A percentile compares a stretch with the other conserved stretches of the same genome.
These are phyloP conservation scores for Echites panduratus DNA, from an alignment of 257 asterid genomes.

Conservation along the genomic window DNA sequence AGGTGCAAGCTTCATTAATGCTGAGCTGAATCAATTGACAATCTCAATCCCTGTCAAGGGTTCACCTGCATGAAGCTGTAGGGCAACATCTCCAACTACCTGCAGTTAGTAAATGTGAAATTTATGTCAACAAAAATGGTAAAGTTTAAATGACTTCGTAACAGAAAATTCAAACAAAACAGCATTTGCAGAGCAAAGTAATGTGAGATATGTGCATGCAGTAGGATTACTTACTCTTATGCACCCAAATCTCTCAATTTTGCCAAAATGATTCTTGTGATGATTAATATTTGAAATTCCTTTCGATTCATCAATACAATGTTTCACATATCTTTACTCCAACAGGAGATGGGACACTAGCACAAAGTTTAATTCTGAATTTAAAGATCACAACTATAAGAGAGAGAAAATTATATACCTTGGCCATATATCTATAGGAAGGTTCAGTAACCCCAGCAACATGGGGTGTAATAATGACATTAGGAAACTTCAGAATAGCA, in stretches of 20 bases:
- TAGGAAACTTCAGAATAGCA: constrained; percentile 62
- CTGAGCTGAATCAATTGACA: constrained; percentile 46
- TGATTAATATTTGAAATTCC: no score
- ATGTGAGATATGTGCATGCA: neutral
- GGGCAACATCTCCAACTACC: constrained; percentile 86
- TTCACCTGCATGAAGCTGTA: constrained; percentile 55
- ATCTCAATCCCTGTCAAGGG: constrained; percentile 57
- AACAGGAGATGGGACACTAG: no score
- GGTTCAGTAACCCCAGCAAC: constrained; percentile 84
- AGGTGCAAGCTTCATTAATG: neutral
- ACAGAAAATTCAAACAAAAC: neutral
- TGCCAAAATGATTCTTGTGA: no score
- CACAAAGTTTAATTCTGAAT: neutral
- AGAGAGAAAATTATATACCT: constrained; percentile 38
- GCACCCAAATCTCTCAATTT: no score
- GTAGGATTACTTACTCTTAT: no score
- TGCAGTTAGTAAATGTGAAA: constrained; percentile 18
- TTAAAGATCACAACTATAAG: neutral
- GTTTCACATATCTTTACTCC: no score
- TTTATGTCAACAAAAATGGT: neutral
- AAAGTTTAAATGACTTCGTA: neutral
- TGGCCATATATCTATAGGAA: constrained; percentile 78
- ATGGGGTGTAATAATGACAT: constrained; percentile 86
- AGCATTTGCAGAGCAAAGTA: no score
- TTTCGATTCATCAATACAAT: no score